A percentile compares a stretch with the other conserved stretches of the same genome.
These are phyloP conservation scores for Cyamopsis tetragonoloba DNA, from an alignment of 306 rosid species.

Conservation along the genomic window DNA sequence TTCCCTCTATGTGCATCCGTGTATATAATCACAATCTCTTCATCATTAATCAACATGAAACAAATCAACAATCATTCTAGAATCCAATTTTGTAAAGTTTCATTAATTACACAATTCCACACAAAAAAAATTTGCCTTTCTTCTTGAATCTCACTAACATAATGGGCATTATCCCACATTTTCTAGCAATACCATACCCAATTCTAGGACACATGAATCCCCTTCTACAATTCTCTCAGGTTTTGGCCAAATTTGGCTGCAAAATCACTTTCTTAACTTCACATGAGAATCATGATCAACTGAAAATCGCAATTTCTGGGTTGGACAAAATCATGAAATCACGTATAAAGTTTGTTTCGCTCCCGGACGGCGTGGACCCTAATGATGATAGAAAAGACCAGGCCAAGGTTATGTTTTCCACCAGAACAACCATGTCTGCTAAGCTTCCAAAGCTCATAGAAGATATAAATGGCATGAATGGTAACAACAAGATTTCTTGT, in stretches of 20 bases:
- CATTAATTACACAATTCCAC: too few relatives aligned
- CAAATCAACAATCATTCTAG: too few relatives aligned
- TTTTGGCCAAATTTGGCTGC: slow-evolving; percentile 33
- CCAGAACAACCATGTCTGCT: slow-evolving; percentile 30
- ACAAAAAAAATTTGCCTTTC: too few relatives aligned
- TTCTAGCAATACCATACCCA: slow-evolving; percentile 37
- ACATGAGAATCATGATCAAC: slow-evolving; percentile 13
- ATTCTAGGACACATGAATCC: slow-evolving; percentile 43
- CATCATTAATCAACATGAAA: too few relatives aligned
- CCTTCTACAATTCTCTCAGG: slow-evolving; percentile 28
- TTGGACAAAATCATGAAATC: neutral
- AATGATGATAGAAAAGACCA: slow-evolving; percentile 40
- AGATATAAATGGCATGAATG: slow-evolving; percentile 17
- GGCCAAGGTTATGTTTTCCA: slow-evolving; percentile 4
- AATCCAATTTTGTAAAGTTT: too few relatives aligned
- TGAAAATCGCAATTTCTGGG: neutral
- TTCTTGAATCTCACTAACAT: too few relatives aligned
- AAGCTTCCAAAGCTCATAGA: slow-evolving; percentile 46
- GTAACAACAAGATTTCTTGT: slow-evolving; percentile 32
- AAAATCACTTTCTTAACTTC: slow-evolving; percentile 45
- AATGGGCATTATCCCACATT: slow-evolving; percentile 41
- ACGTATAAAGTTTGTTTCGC: slow-evolving; percentile 32
- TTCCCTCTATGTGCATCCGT: too few relatives aligned
- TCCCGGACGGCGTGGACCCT: slow-evolving; percentile 54
- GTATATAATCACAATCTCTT: too few relatives aligned